Evolutionary conservation across 345 rosid genomes (phyloP).

Genomic region (Brassica juncea): DNA sequence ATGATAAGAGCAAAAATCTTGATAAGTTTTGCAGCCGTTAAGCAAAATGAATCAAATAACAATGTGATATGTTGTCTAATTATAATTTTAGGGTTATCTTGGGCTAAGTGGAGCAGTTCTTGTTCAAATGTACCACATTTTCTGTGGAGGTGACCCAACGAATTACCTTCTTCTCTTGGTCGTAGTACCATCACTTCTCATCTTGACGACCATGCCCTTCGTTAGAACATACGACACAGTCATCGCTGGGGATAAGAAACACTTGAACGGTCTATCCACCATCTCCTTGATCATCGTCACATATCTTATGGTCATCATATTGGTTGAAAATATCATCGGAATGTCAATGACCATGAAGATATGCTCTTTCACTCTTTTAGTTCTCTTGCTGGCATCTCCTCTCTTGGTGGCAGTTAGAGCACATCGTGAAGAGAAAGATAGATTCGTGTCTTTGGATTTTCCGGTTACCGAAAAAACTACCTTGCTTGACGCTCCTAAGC

Average conservation of each 20-base stretch:
- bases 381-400: conserved; percentile 64
- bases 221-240: conserved; percentile 58
- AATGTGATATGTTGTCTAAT: neutral
- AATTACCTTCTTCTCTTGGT: conserved; percentile 72
- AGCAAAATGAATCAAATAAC: neutral
- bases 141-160: conserved; percentile 54
- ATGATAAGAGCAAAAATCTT: neutral
- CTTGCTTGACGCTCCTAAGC: conserved; percentile 28
- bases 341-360: conserved; percentile 51
- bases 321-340: conserved; percentile 53
- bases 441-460: conserved; percentile 30
- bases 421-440: conserved; percentile 45
- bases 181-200: conserved; percentile 57
- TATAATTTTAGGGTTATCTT: conserved; percentile 61
- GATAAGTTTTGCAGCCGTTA: neutral
- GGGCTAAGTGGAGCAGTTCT: conserved; percentile 88
- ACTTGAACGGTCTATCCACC: conserved; percentile 69
- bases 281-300: conserved; percentile 60
- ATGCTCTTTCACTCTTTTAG: conserved; percentile 45
- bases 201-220: conserved; percentile 59
- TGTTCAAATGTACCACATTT: conserved; percentile 66
- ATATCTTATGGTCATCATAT: conserved; percentile 62
- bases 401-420: conserved; percentile 65
- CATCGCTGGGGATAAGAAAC: conserved; percentile 58
- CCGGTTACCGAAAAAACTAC: conserved; percentile 18